Evolutionary conservation across 345 rosid species (phyloP), one percentile per base, ranked within the genome.

Genomic region (Eucalyptus microcorys): DNA sequence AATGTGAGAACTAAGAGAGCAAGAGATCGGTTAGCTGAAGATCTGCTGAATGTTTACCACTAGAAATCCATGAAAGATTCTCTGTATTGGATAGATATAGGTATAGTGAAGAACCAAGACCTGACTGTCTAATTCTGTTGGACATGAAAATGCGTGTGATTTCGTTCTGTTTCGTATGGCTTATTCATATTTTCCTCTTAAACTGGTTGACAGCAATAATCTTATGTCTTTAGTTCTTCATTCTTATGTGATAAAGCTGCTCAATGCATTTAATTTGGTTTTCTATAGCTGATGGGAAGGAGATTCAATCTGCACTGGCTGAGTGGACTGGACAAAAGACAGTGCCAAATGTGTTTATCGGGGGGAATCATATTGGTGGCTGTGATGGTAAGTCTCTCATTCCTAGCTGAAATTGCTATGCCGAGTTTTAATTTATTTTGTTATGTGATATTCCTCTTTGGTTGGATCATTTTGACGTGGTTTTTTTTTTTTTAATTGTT

Each of bases 351-450:
- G 97, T 95, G 47, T 96, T 96, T 90, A 94, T 96, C 1, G 95
- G 96, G 7, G 98, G 96, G 47, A 93, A 95, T 7, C 98, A 96
- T 93, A 94, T 97, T 6, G 98, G 99, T 66, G 98, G 98, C 91
- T 97, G 97, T 45, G 96, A 95, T 89, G 1, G 99, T 97, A 93
- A 32, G 92, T 14, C 88, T 84, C 5, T 5, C 30, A 53, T 48
- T 30, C 52, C 79, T 50, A 87, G n/a, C 37, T 1, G 5, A 22
- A 49, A 86, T 52, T 47, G 49, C 22, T 7, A 32, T n/a, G 34
- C 88, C 30, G 43, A 57, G 52, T 26, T 22, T n/a, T 83, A 7
- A 13, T 19, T 84, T 9, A 64, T 37, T 19, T 26, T 47, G 24
- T 32, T 40, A 57, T 86, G 43, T 11, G 34, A 52, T 50, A 42